Evolutionary conservation across 345 rosid species (phyloP), one percentile per base, ranked within the genome.

Genomic region (Hirschfeldia incana): DNA sequence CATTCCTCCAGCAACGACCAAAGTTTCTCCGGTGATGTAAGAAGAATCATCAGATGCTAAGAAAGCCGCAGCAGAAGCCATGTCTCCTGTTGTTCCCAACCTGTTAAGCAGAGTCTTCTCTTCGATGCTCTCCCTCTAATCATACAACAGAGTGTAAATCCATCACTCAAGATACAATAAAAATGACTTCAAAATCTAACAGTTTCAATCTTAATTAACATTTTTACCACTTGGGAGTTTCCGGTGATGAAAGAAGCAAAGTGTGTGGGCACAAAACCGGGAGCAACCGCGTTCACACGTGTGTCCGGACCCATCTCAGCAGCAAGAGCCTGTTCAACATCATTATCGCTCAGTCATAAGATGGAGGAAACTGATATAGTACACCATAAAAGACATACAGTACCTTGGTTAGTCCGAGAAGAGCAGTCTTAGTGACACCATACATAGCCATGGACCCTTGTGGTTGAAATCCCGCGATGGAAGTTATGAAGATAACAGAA

Each of bases 371-470:
- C 46, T 49, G n/a, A 46, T n/a, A 46, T n/a, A 3, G 49, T 9
- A 29, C 32, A 78, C 36, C 12, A 10, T 0, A 65, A 27, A 42
- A 17, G 8, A 15, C 78, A 6, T 63, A 93, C 97, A 6, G 32
- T 67, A 93, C 99, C 93, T 95, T 95, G 44, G 92, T 89, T 28
- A 95, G 85, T 29, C 97, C 99, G 27, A 95, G 87, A 77, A 93
- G 91, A 55, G 99, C 97, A 0, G 99, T 95, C 84, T 95, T 95
- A 6, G 97, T 90, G 42, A 95, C 96, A 16, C 97, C 99, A 78
- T 95, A 95, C 97, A 95, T 91, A 74, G 86, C 87, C 90, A 89
- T 81, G 49, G 93, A 64, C 46, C 84, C n/a, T 32, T 76, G 87
- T 4, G 97, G 99, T 16, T 65, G 78, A 78, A 83, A 95, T 42